Evolutionary conservation across 495 filamentous ascomycete species (phyloP).

Genomic region (Neurospora intermedia): DNA sequence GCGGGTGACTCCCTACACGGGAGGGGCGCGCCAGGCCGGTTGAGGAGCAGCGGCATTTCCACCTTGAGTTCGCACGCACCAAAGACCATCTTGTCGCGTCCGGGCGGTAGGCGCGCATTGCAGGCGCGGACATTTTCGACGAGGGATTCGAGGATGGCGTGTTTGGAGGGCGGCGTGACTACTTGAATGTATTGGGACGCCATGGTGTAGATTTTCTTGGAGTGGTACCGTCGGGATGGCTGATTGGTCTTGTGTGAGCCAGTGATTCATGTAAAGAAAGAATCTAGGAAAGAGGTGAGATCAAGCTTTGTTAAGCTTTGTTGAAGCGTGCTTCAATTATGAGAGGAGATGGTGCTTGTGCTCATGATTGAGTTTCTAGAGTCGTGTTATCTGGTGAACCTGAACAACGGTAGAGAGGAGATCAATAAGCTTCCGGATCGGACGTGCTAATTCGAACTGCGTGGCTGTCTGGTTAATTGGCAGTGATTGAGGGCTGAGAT

Average conservation of each 20-base stretch:
- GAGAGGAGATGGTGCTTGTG: too few relatives aligned
- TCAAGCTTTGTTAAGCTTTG: background rate
- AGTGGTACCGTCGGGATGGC: too few relatives aligned
- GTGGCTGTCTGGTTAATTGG: too few relatives aligned
- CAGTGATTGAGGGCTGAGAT: too few relatives aligned
- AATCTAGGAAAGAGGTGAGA: background rate
- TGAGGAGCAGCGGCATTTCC: conserved; percentile 18
- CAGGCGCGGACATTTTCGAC: background rate
- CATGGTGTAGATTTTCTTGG: background rate
- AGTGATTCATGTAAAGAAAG: background rate
- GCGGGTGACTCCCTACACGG: conserved; percentile 15
- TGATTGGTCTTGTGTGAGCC: background rate
- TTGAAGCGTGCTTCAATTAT: too few relatives aligned
- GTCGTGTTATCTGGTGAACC: too few relatives aligned
- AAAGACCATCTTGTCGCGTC: background rate
- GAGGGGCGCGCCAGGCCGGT: conserved; percentile 10
- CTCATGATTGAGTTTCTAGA: too few relatives aligned
- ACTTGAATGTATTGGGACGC: background rate
- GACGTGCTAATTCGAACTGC: too few relatives aligned
- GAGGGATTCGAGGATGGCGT: background rate
- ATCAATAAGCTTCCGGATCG: too few relatives aligned
- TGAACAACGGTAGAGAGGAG: too few relatives aligned
- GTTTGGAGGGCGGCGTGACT: background rate
- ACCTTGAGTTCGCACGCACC: background rate
- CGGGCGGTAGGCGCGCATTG: background rate